Conservation (phyloP, 1,284 basidiomycete genomes). For the Flammula alnicola region DNA sequence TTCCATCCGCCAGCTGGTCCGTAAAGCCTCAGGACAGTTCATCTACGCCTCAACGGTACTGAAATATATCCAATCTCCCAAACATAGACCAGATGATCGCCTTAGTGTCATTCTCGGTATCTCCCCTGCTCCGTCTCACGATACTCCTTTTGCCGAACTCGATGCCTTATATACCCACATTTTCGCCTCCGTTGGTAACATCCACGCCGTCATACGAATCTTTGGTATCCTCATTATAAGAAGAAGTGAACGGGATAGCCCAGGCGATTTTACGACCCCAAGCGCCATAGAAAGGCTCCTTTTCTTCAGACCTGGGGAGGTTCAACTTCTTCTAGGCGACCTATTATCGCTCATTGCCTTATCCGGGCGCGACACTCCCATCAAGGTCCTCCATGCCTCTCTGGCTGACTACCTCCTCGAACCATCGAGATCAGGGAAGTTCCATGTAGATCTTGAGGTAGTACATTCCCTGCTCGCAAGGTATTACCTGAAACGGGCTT, state of each 20-base stretch:
- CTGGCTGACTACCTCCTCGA: constrained; percentile 21
- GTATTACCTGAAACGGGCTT: constrained; percentile 1
- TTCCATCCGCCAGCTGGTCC: constrained; percentile 12
- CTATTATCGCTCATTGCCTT: constrained; percentile 8
- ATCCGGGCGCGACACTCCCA: neutral
- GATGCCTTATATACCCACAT: constrained; percentile 25
- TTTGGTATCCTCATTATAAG: constrained; percentile 6
- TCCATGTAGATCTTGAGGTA: constrained; percentile 6
- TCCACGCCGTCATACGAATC: constrained; percentile 5
- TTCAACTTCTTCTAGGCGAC: constrained; percentile 12
- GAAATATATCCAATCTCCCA: neutral
- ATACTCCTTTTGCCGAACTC: constrained; percentile 22
- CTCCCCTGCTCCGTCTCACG: too few relatives aligned
- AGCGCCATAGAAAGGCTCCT: constrained; percentile 6
- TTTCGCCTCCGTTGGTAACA: constrained; percentile 11
- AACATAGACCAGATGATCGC: neutral
- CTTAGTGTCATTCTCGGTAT: neutral
- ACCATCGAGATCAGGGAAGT: constrained; percentile 4
- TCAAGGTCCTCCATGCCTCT: constrained; percentile 17
- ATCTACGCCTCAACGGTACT: neutral
- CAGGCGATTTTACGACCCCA: constrained; percentile 4
- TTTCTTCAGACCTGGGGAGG: constrained; percentile 5
- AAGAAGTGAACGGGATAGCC: neutral
- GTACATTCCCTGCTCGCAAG: constrained; percentile 5
- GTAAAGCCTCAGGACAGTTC: constrained; percentile 15